These are phyloP conservation scores for Urochloa ruziziensis DNA, from an alignment of 176 grass and related monocot genomes.

Conservation along the genomic window DNA sequence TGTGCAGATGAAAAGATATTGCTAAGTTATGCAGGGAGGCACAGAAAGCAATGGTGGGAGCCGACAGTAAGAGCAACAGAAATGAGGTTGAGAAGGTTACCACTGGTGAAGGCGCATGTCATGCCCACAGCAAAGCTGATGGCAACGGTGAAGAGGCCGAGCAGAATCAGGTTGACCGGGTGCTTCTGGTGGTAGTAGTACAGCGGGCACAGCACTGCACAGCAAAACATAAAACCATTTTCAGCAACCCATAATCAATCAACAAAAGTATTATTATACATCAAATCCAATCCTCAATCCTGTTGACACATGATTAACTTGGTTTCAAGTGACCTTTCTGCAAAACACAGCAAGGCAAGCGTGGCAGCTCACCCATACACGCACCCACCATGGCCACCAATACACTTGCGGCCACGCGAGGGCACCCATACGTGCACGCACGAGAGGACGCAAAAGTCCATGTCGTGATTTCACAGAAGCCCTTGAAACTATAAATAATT, in stretches of 20 bases:
- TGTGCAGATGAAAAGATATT: background rate
- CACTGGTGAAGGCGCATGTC: conserved; percentile 92
- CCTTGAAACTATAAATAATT: background rate
- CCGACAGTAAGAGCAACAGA: background rate
- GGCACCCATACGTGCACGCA: conserved; percentile 21
- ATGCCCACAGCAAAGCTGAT: conserved; percentile 84
- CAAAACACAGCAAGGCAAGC: background rate
- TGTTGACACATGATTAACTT: no score
- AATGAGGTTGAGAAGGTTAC: conserved; percentile 22
- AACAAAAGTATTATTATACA: no score
- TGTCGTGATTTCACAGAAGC: background rate
- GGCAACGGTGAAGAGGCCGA: conserved; percentile 62
- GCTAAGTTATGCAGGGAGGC: background rate
- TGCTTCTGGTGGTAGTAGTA: conserved; percentile 81
- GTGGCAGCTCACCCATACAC: background rate
- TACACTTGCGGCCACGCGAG: background rate
- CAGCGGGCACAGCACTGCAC: conserved; percentile 74
- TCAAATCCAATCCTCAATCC: no score
- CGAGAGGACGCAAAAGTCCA: conserved; percentile 8
- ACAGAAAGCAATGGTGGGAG: background rate
- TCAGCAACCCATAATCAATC: background rate
- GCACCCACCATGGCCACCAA: no score
- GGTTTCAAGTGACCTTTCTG: background rate
- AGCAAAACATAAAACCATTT: conserved; percentile 1
- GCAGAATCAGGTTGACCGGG: conserved; percentile 73